Evolutionary conservation across 1,284 basidiomycete species (phyloP), one percentile per base, ranked within the genome.

Genomic region (Pyrrhoderma noxium): DNA sequence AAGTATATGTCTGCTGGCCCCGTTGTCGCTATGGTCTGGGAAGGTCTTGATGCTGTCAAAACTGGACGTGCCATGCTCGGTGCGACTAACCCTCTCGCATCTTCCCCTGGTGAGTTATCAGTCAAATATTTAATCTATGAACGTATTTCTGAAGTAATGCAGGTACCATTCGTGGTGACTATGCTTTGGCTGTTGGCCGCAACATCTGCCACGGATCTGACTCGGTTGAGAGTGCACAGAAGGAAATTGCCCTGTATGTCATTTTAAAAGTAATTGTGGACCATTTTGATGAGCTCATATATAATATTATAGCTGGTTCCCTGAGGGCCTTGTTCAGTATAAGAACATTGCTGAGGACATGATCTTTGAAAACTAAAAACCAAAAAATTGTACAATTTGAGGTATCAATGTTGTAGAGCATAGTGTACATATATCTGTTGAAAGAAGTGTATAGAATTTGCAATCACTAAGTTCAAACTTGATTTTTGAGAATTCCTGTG

Each of bases 141-240:
- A 18, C 38, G 8, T 40, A 7, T 5, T 7, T 22, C n/a, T 18
- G 14, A 18, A 16, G 8, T 14, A 40, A 40, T 39, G 36, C 52
- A 88, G 84, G 85, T 53, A 88, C 89, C 59, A 93, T 95, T 76
- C 89, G 93, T 69, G 92, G 91, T 57, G 92, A 95, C 74, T 95
- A 78, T 70, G 87, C 86, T 62, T 85, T 98, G 64, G 89, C 91
- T 62, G 88, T 93, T 62, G 94, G 91, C 57, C 87, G 90, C 61
- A 93, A 93, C 77, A 86, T 93, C 70, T 90, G 88, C 77, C 91
- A 97, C 73, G 94, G 93, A 57, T 94, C 90, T 57, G 93, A 96
- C 76, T 77, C 88, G 50, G 86, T 93, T 62, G 89, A 93, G 72
- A 91, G 70, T 65, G 93, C 89, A 45, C 80, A 94, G 70, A 90